Evolutionary conservation across 2,329 filamentous ascomycete genomes (phyloP), one percentile per base, ranked within the genome.

Genomic region (Fusarium concolor): DNA sequence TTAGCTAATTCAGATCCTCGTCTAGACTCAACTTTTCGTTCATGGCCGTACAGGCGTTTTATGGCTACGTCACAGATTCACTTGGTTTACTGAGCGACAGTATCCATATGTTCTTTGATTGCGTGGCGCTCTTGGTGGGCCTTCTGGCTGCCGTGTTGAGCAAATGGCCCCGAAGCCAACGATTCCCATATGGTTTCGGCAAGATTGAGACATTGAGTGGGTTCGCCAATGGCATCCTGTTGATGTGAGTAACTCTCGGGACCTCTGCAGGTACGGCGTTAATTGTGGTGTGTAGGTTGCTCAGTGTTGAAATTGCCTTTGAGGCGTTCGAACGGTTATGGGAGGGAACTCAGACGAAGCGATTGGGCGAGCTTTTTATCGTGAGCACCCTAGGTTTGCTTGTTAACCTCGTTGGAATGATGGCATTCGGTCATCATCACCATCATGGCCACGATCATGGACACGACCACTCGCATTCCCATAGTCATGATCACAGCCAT

Each of bases 81-180:
- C 83, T 99, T 7, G 96, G 96, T 4, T 85, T 99, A n/a, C 87
- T 99, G 18, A 97, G 94, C 71, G 96, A 99, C 79, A 98, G 94
- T 74, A 96, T 99, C 67, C 96, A 99, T 80, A 99, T 99, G 96
- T 95, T 99, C 75, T 98, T 99, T 74, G 96, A 99, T 79, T 99
- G 96, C 71, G 89, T 97, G 35, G 96, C 95, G 20, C 86, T 99
- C 28, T 88, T 92, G 2, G 94, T 99, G 35, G 96, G 96, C 12
- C 84, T 99, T 11, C 91, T 95, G 72, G 96, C 96, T 28, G 91
- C 95, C 3, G 94, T 99, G 8, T 93, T 97, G 84, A 96, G 93
- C 80, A 98, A 98, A 79, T 97, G 96, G 94, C 94, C 94, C 2
- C 92, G 94, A 1, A 97, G 91, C 76, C 86, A 92, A 61, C 86